Evolutionary conservation across 768 basidiomycete genomes (phyloP).

Genomic region (Postia placenta): DNA sequence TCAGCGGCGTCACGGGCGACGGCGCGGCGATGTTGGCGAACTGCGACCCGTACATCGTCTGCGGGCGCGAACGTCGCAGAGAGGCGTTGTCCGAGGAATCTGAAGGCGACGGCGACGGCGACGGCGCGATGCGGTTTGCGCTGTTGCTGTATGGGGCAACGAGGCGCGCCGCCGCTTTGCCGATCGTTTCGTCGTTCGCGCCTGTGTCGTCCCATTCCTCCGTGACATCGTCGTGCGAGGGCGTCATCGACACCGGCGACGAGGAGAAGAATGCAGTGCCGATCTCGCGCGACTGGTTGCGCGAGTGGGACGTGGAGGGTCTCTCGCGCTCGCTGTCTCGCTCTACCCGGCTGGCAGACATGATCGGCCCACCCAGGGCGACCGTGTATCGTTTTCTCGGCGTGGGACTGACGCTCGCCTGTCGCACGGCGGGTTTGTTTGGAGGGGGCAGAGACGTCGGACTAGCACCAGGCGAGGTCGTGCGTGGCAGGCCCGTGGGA

Average conservation of each 20-base stretch:
- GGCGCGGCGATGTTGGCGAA: conserved; percentile 20
- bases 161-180: conserved; percentile 36
- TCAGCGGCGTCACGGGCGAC: conserved; percentile 21
- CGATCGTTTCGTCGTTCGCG: conserved; percentile 52
- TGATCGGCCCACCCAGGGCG: conserved; percentile 71
- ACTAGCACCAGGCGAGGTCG: conserved; percentile 13
- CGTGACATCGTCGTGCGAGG: conserved; percentile 17
- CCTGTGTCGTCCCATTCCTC: conserved; percentile 34
- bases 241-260: conserved; percentile 24
- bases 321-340: conserved; percentile 24
- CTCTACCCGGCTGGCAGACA: conserved; percentile 25
- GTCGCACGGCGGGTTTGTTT: conserved; percentile 32
- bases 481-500: conserved; percentile 18
- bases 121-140: conserved; percentile 19
- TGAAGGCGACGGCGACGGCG: conserved; percentile 19
- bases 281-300: conserved; percentile 23
- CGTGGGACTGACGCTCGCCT: conserved; percentile 59
- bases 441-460: conserved; percentile 36
- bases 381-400: conserved; percentile 80
- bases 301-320: conserved; percentile 12
- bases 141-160: conserved; percentile 14
- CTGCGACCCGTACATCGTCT: conserved; percentile 45
- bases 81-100: conserved; percentile 14
- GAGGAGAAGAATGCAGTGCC: conserved; percentile 40
- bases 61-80: conserved; percentile 40